Conservation (phyloP, 345 rosid species). For the Gossypium sturtianum region DNA sequence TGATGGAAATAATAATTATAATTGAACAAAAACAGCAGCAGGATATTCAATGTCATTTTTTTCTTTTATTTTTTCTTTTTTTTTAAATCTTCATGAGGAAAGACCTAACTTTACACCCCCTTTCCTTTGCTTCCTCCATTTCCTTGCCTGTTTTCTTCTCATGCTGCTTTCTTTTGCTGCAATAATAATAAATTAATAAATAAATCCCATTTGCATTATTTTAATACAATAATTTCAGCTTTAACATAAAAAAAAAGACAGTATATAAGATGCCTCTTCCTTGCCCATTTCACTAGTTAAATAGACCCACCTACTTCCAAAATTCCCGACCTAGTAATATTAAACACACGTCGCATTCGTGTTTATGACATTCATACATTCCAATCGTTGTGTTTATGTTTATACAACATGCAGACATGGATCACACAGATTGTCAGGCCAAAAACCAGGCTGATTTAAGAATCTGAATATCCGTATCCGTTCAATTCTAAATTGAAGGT, state of each 20-base stretch:
- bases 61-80: neutral
- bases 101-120: constrained; percentile 23
- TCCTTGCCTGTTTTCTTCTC: constrained; percentile 18
- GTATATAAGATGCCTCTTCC: neutral
- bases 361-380: too few relatives aligned
- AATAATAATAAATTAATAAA: neutral
- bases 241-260: too few relatives aligned
- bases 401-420: neutral
- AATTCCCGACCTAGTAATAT: neutral
- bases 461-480: neutral
- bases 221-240: neutral
- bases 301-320: neutral
- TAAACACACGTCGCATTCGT: neutral
- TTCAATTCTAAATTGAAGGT: neutral
- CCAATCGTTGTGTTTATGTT: too few relatives aligned
- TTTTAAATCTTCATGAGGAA: constrained; percentile 5
- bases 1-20: neutral
- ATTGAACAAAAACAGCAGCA: constrained; percentile 20
- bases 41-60: constrained; percentile 7
- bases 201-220: constrained; percentile 2
- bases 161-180: constrained; percentile 57
- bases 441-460: neutral
- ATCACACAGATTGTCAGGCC: neutral
- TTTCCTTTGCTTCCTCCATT: constrained; percentile 10
- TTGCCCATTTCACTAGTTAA: neutral